Evolutionary conservation across 108 stramenopile species (phyloP), one percentile per base, ranked within the genome.

Genomic region (Cylindrotheca fusiformis): DNA sequence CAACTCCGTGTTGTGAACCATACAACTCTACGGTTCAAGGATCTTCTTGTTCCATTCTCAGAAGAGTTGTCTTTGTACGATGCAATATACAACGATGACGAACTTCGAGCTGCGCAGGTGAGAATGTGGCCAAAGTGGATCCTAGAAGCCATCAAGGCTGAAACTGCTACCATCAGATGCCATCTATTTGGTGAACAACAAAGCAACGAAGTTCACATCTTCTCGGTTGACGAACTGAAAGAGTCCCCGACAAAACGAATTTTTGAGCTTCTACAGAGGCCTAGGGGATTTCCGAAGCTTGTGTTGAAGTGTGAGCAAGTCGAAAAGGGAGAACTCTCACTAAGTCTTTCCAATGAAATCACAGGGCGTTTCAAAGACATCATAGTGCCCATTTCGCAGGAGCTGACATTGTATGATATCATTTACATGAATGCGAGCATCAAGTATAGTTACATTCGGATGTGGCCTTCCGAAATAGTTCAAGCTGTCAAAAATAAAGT

Each of bases 171-270:
- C 32, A 65, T 73, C 28, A 57, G 56, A 25, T 72, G 59, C 45
- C 26, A 41, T 12, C 36, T 72, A 45, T 72, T 60, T 60, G 71
- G 65, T 36, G 71, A 64, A 32, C 30, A 52, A 29, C 26, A 48
- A 17, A 24, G 55, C 14, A 32, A 36, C 19, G 60, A 60, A 8
- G 51, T 52, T 14, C 56, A 61, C 31, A 48, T 62, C 10, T 72
- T 58, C 52, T 50, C 71, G 14, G 59, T 72, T 27, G 71, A 72
- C 10, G 63, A 72, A 52, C 45, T 72, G 48, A 72, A 72, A 44
- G 5, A 44, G 41, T 58, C 63, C 1, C 46, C 48, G 10, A 72
- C 71, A 3, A 53, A 52, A 32, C 53, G 56, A 29, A 48, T 72
- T 4, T 72, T 55, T 32, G 36, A 65, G 29, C 56, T 72, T 10